phyloP scores from a whole-genome alignment of 176 grass and related monocot species.

The Hordeum vulgare region DNA sequence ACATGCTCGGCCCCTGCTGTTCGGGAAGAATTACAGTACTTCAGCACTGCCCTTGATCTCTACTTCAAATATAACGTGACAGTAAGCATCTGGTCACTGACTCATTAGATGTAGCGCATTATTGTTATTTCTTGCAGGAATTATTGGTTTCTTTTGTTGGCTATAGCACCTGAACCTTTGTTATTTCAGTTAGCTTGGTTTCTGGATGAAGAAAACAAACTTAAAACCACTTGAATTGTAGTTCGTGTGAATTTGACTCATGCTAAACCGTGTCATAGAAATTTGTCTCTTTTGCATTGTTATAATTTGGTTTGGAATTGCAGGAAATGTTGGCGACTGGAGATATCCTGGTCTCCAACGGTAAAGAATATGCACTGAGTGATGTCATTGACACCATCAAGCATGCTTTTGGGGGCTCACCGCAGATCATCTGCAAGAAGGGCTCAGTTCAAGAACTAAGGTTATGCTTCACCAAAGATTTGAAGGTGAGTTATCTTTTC shows the following conservation, averaged over 20 bases:
- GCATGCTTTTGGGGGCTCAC: constrained; percentile 61
- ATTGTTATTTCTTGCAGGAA: neutral
- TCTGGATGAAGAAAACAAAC: neutral
- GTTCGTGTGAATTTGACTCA: neutral
- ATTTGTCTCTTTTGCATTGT: neutral
- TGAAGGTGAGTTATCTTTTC: constrained; percentile 53
- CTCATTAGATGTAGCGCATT: neutral
- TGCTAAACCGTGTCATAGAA: neutral
- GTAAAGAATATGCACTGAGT: constrained; percentile 43
- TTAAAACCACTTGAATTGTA: neutral
- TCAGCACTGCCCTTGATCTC: constrained; percentile 31
- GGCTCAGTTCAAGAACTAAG: constrained; percentile 79
- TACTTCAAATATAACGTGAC: constrained; percentile 47
- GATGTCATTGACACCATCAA: constrained; percentile 54
- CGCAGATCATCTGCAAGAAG: constrained; percentile 57
- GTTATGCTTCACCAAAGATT: constrained; percentile 89
- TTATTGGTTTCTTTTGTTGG: neutral
- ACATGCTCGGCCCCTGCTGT: constrained; percentile 43
- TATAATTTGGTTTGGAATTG: constrained; percentile 1
- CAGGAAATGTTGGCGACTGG: constrained; percentile 63
- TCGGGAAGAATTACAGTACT: constrained; percentile 36
- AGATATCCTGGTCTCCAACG: constrained; percentile 43
- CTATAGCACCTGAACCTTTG: neutral
- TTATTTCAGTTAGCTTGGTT: neutral
- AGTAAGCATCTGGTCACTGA: constrained; percentile 7